phyloP scores from a whole-genome alignment of 208 protist genomes.

The Acanthamoeba castellanii region DNA sequence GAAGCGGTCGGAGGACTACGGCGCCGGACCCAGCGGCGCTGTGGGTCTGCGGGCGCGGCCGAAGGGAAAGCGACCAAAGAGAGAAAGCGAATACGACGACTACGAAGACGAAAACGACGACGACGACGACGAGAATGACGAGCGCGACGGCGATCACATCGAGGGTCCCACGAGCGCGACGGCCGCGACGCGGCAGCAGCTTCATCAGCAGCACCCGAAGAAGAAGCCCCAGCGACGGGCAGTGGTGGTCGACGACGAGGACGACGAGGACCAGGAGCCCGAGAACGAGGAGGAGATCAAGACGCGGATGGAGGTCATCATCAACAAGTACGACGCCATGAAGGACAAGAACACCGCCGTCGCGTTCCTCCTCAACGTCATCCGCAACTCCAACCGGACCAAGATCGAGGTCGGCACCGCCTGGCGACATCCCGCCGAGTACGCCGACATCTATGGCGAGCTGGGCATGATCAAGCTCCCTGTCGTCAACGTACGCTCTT shows the following conservation, averaged over 20 bases:
- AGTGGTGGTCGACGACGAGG: not conserved
- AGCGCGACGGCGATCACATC: not conserved
- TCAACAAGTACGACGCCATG: constrained; percentile 39
- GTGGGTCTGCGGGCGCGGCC: not conserved
- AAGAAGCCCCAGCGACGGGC: not conserved
- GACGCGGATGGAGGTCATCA: not conserved
- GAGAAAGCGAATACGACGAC: not conserved
- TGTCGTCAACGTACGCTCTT: constrained; percentile 8
- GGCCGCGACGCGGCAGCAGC: too few species aligned
- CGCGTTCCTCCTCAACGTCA: constrained; percentile 29
- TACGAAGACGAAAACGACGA: too few species aligned
- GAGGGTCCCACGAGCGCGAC: not conserved
- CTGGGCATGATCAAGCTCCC: constrained; percentile 54
- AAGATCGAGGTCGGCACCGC: constrained; percentile 44
- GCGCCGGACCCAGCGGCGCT: not conserved
- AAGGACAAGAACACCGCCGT: constrained; percentile 64
- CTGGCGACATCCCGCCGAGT: constrained; percentile 29
- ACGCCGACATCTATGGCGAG: not conserved
- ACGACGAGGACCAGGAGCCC: not conserved
- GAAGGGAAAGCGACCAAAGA: not conserved
- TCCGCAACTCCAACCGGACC: constrained; percentile 37
- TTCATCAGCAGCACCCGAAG: too few species aligned
- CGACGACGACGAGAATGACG: not conserved
- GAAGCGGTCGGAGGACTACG: not conserved
- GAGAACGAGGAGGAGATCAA: not conserved